These are phyloP conservation scores for Penicillium freii DNA, from an alignment of 2,329 filamentous ascomycete species.

Conservation along the genomic window DNA sequence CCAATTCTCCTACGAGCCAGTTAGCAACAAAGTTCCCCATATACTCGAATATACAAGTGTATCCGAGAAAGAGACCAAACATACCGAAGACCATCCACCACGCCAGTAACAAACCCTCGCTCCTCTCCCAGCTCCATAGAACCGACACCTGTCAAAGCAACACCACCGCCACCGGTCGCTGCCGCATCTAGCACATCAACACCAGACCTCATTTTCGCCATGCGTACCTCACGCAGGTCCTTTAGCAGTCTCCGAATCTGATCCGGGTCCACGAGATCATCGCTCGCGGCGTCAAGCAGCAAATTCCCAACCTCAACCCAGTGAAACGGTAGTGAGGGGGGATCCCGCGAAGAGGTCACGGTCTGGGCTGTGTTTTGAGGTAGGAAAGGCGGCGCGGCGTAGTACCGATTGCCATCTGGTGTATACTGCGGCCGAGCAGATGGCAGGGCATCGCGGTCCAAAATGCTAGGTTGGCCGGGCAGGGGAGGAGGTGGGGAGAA, in stretches of 20 bases:
- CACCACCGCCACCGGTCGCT: conserved; percentile 57
- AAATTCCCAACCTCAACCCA: conserved; percentile 91
- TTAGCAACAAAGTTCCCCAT: neutral
- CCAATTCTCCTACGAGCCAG: conserved; percentile 65
- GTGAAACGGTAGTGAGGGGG: conserved; percentile 72
- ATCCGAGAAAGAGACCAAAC: neutral
- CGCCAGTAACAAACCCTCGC: conserved; percentile 76
- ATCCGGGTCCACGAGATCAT: conserved; percentile 74
- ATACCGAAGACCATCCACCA: conserved; percentile 77
- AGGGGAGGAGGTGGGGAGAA: conserved; percentile 77
- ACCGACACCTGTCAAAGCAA: conserved; percentile 76
- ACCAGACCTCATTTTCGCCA: conserved; percentile 80
- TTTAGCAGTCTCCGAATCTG: conserved; percentile 72
- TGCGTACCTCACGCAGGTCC: conserved; percentile 81
- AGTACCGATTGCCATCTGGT: conserved; percentile 42
- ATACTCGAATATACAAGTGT: neutral
- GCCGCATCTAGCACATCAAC: conserved; percentile 65
- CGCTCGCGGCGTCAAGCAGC: conserved; percentile 76
- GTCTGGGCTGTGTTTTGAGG: conserved; percentile 69
- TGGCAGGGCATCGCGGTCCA: conserved; percentile 24
- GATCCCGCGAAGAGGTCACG: conserved; percentile 48
- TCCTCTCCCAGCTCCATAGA: conserved; percentile 91
- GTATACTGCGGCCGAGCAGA: conserved; percentile 34
- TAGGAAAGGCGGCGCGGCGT: conserved; percentile 70
- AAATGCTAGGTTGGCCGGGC: conserved; percentile 44